These are phyloP conservation scores for Nakaseomyces glabratus DNA, from an alignment of 1,139 yeast genomes.

Conservation along the genomic window DNA sequence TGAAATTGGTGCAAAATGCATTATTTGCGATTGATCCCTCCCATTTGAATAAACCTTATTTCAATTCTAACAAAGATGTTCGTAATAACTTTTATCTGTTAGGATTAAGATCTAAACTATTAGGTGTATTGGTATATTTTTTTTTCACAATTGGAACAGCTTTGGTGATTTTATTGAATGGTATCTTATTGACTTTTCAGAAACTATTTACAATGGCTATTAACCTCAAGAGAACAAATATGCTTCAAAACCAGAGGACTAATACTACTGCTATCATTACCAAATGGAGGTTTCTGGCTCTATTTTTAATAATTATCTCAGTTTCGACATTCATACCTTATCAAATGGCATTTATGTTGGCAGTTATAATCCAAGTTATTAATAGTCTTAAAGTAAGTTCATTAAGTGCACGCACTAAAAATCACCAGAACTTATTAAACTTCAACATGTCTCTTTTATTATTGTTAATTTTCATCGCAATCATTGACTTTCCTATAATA, in stretches of 20 bases:
- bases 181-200: slow-evolving; percentile 7
- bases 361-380: slow-evolving; percentile 44
- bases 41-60: slow-evolving; percentile 34
- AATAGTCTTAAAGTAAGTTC: slow-evolving; percentile 35
- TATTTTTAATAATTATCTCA: slow-evolving; percentile 31
- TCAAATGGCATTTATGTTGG: slow-evolving; percentile 62
- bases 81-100: slow-evolving; percentile 42
- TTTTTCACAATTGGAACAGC: slow-evolving; percentile 47
- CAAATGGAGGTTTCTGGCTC: slow-evolving; percentile 2
- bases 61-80: slow-evolving; percentile 21
- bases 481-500: slow-evolving; percentile 59
- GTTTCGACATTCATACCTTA: slow-evolving; percentile 65
- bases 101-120: slow-evolving; percentile 56
- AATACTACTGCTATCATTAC: slow-evolving; percentile 28
- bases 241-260: slow-evolving; percentile 32
- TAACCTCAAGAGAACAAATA: too few relatives aligned
- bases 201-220: background rate
- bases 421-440: slow-evolving; percentile 33
- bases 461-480: slow-evolving; percentile 58
- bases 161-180: slow-evolving; percentile 29
- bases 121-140: slow-evolving; percentile 50
- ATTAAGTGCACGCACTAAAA: slow-evolving; percentile 5
- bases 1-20: slow-evolving; percentile 25
- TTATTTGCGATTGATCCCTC: slow-evolving; percentile 50
- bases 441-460: slow-evolving; percentile 48